phyloP scores from a whole-genome alignment of 2,329 filamentous ascomycete genomes.

The Metarhizium brunneum region DNA sequence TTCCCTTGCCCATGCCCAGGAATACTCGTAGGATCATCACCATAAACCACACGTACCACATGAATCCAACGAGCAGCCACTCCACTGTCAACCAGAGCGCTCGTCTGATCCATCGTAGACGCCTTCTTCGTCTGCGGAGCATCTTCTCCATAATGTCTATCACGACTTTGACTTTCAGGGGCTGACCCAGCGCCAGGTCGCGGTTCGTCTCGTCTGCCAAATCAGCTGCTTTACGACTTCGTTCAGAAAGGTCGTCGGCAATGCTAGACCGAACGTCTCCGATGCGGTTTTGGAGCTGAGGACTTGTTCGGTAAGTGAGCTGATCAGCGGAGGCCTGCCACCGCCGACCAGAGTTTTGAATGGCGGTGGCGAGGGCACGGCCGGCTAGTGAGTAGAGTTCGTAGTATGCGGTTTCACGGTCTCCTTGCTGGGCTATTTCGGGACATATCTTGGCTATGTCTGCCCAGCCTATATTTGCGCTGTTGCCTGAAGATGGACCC shows the following conservation, averaged over 20 bases:
- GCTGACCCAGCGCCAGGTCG: conserved; percentile 67
- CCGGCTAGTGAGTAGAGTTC: conserved; percentile 44
- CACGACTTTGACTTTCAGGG: conserved; percentile 71
- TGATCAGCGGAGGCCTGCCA: conserved; percentile 51
- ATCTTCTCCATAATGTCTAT: conserved; percentile 71
- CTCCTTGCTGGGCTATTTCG: conserved; percentile 20
- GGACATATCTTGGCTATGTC: conserved; percentile 34
- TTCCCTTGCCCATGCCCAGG: conserved; percentile 51
- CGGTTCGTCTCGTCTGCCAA: conserved; percentile 71
- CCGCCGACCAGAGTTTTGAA: conserved; percentile 37
- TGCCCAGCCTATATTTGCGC: conserved; percentile 25
- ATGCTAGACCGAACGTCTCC: conserved; percentile 37
- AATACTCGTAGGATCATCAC: conserved; percentile 67
- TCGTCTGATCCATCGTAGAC: conserved; percentile 65
- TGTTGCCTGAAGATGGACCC: conserved; percentile 14
- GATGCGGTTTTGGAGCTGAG: conserved; percentile 39
- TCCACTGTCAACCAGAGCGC: conserved; percentile 76
- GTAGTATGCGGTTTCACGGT: conserved; percentile 25
- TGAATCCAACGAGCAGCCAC: conserved; percentile 77
- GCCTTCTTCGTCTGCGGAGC: conserved; percentile 56
- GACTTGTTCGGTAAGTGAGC: conserved; percentile 49
- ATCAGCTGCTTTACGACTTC: conserved; percentile 61
- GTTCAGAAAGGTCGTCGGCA: conserved; percentile 43
- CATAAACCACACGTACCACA: conserved; percentile 92
- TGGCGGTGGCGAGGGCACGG: conserved; percentile 38